A percentile compares a stretch with the other conserved stretches of the same genome.
Evolutionary conservation across 306 rosid genomes (phyloP).

Genomic region (Gillenia trifoliata): DNA sequence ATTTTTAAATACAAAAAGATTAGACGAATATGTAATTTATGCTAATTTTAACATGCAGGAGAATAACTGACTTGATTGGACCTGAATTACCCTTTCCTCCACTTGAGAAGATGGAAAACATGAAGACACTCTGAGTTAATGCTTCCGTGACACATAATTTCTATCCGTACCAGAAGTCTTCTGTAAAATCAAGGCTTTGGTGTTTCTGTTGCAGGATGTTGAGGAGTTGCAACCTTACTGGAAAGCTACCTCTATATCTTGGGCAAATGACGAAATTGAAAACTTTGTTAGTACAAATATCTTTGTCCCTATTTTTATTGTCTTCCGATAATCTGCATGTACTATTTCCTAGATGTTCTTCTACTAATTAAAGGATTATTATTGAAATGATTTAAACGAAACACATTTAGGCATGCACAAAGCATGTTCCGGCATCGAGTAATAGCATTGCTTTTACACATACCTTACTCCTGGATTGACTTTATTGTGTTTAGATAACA

Average conservation of each 20-base stretch:
- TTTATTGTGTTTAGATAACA: no score
- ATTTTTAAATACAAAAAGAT: background rate
- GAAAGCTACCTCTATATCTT: conserved; percentile 44
- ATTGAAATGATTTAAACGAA: background rate
- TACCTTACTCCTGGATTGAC: no score
- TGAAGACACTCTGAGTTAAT: conserved; percentile 48
- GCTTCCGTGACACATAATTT: background rate
- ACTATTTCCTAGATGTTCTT: conserved; percentile 1
- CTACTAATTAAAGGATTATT: background rate
- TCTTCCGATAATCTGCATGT: background rate
- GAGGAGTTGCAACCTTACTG: conserved; percentile 68
- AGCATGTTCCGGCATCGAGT: background rate
- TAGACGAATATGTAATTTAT: background rate
- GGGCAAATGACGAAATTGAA: conserved; percentile 29
- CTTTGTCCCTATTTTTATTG: background rate
- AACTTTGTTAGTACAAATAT: conserved; percentile 37
- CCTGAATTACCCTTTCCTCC: conserved; percentile 42
- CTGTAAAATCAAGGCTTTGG: background rate
- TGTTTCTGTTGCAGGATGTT: conserved; percentile 42
- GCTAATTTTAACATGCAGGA: conserved; percentile 42
- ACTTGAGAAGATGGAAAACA: conserved; percentile 29
- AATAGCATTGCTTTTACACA: no score
- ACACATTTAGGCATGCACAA: no score
- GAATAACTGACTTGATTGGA: conserved; percentile 71
- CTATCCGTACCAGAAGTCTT: background rate